phyloP scores from a whole-genome alignment of 192 early-diverging fungal species.

The Entrophospora sp. region DNA sequence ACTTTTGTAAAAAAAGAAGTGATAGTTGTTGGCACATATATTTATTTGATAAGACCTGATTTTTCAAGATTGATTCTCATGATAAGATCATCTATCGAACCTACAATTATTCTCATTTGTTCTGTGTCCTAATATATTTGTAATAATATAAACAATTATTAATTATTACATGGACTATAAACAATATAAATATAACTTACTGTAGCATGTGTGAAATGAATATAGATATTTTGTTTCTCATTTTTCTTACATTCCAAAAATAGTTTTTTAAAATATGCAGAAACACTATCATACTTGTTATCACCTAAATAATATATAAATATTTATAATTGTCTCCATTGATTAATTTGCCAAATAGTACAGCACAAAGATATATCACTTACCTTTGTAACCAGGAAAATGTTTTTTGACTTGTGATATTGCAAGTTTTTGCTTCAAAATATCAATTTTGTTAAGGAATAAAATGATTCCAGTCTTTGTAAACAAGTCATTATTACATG shows the following conservation, averaged over 20 bases:
- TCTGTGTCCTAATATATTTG: conserved; percentile 32
- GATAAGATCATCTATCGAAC: conserved; percentile 39
- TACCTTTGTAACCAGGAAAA: too few relatives aligned
- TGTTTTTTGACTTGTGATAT: too few relatives aligned
- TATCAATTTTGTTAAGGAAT: too few relatives aligned
- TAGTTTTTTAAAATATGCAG: conserved; percentile 35
- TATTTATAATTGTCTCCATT: too few relatives aligned
- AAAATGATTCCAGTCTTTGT: conserved; percentile 38
- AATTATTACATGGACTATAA: not conserved
- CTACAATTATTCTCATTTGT: conserved; percentile 45
- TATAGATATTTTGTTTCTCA: conserved; percentile 38
- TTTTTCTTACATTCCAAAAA: conserved; percentile 35
- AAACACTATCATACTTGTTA: too few relatives aligned
- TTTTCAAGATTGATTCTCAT: conserved; percentile 39
- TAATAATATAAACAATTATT: not conserved
- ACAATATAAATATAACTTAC: conserved; percentile 24
- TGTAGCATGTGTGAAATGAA: conserved; percentile 40
- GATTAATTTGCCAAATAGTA: too few relatives aligned
- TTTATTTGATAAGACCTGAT: conserved; percentile 41
- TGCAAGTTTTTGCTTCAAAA: too few relatives aligned
- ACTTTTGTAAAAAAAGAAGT: too few relatives aligned
- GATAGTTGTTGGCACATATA: too few relatives aligned
- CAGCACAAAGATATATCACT: too few relatives aligned
- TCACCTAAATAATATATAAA: too few relatives aligned
- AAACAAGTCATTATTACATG: conserved; percentile 40